Evolutionary conservation across 2,329 filamentous ascomycete genomes (phyloP).

Genomic region (Claviceps arundinis): DNA sequence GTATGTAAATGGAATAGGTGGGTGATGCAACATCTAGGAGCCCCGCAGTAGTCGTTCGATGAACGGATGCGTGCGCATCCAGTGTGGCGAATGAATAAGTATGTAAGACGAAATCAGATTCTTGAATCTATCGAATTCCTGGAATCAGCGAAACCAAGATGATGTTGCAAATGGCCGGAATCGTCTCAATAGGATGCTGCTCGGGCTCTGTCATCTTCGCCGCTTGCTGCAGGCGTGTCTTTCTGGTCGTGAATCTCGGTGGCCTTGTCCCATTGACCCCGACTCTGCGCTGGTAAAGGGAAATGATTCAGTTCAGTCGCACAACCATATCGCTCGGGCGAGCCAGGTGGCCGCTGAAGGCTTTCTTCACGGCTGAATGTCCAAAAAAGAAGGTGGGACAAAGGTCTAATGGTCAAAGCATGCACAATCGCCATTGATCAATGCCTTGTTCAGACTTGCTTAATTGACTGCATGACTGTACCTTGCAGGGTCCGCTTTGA

Average conservation of each 20-base stretch:
- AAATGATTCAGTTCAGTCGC: not conserved
- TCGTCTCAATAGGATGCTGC: no score
- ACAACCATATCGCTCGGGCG: conserved; percentile 1
- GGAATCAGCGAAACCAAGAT: no score
- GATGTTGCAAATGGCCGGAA: no score
- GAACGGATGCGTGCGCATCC: not conserved
- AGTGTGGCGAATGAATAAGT: conserved; percentile 1
- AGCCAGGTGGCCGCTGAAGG: not conserved
- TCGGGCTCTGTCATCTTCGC: not conserved
- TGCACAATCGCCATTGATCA: not conserved
- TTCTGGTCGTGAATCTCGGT: not conserved
- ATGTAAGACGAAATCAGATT: no score
- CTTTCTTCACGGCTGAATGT: not conserved
- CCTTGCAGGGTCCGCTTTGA: not conserved
- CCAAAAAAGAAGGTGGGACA: not conserved
- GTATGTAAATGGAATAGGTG: no score
- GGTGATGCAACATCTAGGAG: not conserved
- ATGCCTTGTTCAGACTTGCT: not conserved
- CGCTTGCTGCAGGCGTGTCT: not conserved
- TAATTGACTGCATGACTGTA: conserved; percentile 1
- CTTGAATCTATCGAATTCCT: no score
- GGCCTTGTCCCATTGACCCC: not conserved
- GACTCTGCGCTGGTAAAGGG: conserved; percentile 3
- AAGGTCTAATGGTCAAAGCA: not conserved
- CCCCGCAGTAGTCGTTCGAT: not conserved